Evolutionary conservation across 345 rosid genomes (phyloP).

Genomic region (Clarkia xantiana): DNA sequence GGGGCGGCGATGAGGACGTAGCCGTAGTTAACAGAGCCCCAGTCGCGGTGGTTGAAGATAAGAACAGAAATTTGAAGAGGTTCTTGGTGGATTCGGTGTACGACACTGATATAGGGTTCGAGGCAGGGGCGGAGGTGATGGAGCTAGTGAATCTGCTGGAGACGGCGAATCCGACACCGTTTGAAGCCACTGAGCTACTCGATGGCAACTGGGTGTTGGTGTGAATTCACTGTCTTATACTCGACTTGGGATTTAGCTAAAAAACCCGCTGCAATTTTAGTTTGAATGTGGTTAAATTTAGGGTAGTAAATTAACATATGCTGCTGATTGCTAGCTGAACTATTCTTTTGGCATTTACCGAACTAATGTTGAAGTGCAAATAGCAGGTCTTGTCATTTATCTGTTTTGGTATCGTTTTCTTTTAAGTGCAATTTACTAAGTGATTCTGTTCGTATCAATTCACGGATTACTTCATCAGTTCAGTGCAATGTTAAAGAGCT

Average conservation of each 20-base stretch:
- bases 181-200: conserved; percentile 48
- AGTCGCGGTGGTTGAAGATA: conserved; percentile 10
- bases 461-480: background rate
- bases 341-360: too few relatives aligned
- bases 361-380: too few relatives aligned
- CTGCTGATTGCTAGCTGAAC: too few relatives aligned
- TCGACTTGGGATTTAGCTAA: too few relatives aligned
- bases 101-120: conserved; percentile 70
- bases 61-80: conserved; percentile 50
- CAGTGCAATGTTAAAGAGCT: conserved; percentile 2
- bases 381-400: too few relatives aligned
- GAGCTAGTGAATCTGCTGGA: conserved; percentile 90
- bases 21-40: conserved; percentile 26
- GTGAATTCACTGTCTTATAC: conserved; percentile 32
- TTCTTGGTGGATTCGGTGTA: conserved; percentile 70
- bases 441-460: too few relatives aligned
- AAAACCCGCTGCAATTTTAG: too few relatives aligned
- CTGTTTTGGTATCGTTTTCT: too few relatives aligned
- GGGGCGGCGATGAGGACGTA: conserved; percentile 25
- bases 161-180: conserved; percentile 56
- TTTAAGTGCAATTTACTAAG: too few relatives aligned
- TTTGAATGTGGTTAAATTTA: too few relatives aligned
- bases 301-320: too few relatives aligned
- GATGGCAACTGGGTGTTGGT: conserved; percentile 87
- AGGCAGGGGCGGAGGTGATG: conserved; percentile 50